Conservation (phyloP, 1,284 basidiomycete genomes). For the Chondrostereum purpureum region DNA sequence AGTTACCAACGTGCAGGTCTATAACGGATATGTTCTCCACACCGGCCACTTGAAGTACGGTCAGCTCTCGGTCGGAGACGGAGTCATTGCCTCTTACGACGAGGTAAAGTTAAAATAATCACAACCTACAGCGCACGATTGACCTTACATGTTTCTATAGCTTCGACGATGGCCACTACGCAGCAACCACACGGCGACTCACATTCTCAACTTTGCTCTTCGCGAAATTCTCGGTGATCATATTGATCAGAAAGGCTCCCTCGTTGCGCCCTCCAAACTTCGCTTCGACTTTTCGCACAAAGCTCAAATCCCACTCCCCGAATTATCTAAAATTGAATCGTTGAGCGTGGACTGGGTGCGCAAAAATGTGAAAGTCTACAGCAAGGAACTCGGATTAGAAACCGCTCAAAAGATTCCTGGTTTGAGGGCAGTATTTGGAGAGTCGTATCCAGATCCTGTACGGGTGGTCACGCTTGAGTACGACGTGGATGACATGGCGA, state of each 20-base stretch:
- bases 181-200: slow-evolving; percentile 98
- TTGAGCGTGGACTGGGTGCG: slow-evolving; percentile 88
- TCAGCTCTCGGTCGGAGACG: slow-evolving; percentile 31
- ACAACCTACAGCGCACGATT: slow-evolving; percentile 24
- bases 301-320: slow-evolving; percentile 68
- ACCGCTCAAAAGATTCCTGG: slow-evolving; percentile 87
- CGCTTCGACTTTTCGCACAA: slow-evolving; percentile 99
- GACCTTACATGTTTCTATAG: slow-evolving; percentile 29
- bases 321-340: slow-evolving; percentile 79
- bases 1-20: slow-evolving; percentile 85
- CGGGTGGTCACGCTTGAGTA: slow-evolving; percentile 90
- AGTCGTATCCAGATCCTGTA: slow-evolving; percentile 96
- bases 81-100: slow-evolving; percentile 55
- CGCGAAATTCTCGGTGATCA: slow-evolving; percentile 95
- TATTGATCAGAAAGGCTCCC: slow-evolving; percentile 96
- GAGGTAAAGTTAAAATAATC: slow-evolving; percentile 43
- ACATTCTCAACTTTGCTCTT: slow-evolving; percentile 93
- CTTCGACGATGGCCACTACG: slow-evolving; percentile 91
- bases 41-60: slow-evolving; percentile 77
- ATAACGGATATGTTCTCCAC: slow-evolving; percentile 67
- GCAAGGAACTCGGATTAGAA: slow-evolving; percentile 82
- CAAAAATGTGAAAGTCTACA: slow-evolving; percentile 83
- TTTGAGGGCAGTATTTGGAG: slow-evolving; percentile 94
- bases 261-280: slow-evolving; percentile 92
- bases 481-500: slow-evolving; percentile 79